Evolutionary conservation across 306 rosid genomes (phyloP).

Genomic region (Hippophae gyantsensis): DNA sequence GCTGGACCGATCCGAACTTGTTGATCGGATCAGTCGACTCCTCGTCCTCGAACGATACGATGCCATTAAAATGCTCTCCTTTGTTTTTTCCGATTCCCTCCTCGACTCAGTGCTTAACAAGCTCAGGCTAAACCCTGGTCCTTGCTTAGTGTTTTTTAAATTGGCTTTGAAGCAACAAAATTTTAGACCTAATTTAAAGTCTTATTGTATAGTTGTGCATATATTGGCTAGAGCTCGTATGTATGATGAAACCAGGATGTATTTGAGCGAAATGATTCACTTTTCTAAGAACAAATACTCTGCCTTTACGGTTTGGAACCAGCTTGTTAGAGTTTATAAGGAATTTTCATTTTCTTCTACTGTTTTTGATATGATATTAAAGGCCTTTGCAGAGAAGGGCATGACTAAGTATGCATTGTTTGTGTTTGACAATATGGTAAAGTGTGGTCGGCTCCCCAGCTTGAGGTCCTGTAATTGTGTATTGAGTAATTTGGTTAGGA

Average conservation of each 20-base stretch:
- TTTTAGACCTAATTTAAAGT: constrained; percentile 46
- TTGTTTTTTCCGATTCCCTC: constrained; percentile 53
- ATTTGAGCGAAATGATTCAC: constrained; percentile 30
- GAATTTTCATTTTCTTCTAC: constrained; percentile 48
- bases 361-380: constrained; percentile 65
- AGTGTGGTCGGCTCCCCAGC: constrained; percentile 43
- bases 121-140: constrained; percentile 48
- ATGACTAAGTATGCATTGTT: constrained; percentile 47
- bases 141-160: constrained; percentile 51
- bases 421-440: constrained; percentile 68
- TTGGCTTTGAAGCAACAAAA: constrained; percentile 43
- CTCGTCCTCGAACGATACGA: constrained; percentile 51
- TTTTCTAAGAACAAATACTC: constrained; percentile 40
- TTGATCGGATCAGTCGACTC: constrained; percentile 58
- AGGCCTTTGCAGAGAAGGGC: constrained; percentile 50
- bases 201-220: constrained; percentile 58
- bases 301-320: constrained; percentile 28
- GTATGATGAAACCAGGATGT: constrained; percentile 40
- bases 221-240: constrained; percentile 57
- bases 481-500: constrained; percentile 47
- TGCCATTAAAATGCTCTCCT: constrained; percentile 38
- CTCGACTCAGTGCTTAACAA: constrained; percentile 58
- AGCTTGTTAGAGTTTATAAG: constrained; percentile 34
- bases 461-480: constrained; percentile 69
- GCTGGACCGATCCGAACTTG: constrained; percentile 33